Evolutionary conservation across 2,329 filamentous ascomycete species (phyloP), one percentile per base, ranked within the genome.

Genomic region (Stenocarpella maydis): DNA sequence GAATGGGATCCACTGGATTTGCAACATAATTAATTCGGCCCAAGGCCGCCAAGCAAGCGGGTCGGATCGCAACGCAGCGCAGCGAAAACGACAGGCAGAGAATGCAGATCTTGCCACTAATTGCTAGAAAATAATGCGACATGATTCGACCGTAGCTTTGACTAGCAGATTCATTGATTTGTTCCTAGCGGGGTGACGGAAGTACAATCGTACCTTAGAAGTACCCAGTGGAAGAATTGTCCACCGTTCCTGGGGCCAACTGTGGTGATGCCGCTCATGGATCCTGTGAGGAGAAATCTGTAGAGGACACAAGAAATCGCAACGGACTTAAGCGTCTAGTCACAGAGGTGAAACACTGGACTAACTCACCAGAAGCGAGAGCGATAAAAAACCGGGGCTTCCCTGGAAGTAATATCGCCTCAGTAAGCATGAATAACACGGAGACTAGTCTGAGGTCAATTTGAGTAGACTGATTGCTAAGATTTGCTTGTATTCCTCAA

Each of bases 301-400:
- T 9, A 91, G 73, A 37, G 87, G 87, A 54, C 2, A 91, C 83
- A 69, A 92, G 88, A 3, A 86, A 84, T 1, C 90, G 82, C 34
- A 90, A 84, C 0, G 90, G 89, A 89, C 90, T 92, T 1, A 84
- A 82, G 74, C 91, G 92, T 0, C 90, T 90, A 4, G 54, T 37
- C 10, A 12, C 17, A 26, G 47, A 9, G 9, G 41, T 68, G 1
- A 28, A 39, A n/a, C 52, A 85, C 75, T 85, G 82, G 6, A 87
- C 81, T 2, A 86, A 12, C 2, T 37, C 81, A 1, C 86, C 83
- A 0, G 90, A 90, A 74, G 8, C 65, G 2, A 43, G 4, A 4
- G 92, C 79, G 2, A 89, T 89, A 1, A 90, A 90, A 0, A 86
- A 84, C 1, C 87, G 85, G 15, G 87, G n/a, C n/a, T 43, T 68